Base-by-base conservation (phyloP, 2,329 filamentous ascomycete genomes). In the Hypoxylon rubiginosum region DNA sequence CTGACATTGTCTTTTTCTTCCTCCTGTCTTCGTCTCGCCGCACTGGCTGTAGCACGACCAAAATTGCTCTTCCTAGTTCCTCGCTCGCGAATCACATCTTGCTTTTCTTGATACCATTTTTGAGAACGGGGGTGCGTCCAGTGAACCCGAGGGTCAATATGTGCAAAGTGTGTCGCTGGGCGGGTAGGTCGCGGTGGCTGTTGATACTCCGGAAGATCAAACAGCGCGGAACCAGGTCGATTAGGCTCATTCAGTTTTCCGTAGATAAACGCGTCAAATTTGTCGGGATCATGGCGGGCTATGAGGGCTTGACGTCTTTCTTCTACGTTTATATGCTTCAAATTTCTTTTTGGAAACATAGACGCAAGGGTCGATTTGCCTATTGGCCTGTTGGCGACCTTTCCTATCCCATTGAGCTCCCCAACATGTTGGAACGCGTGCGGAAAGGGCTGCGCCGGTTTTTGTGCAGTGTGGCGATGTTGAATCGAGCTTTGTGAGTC, bases 141-240 rank as follows among this genome's bases (percentile, higher is more conserved):
- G 55, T 86, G 83, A 1, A 83, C 79, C 1, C 82, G 81, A 0
- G 86, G 87, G 72, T 90, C 84, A 2, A 87, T 78, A 51, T 81
- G 77, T 0, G 80, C 76, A 67, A 81, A 88, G 5, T 80, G 66
- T 24, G 78, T 79, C 28, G 77, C 74, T 28, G 65, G 65, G 1
- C 64, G 72, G n/a, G 62, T 68, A 10, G 68, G 69, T 28, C 71
- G 58, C 17, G 54, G 41, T 1, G 70, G 67, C 13, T 68, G 62
- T 4, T 28, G 26, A 45, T 70, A 62, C 15, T 66, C 54, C 7
- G 67, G 59, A 3, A 67, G 21, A 10, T 57, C 69, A 51, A 73
- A 76, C 24, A 69, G 61, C 1, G 56, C 24, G 11, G 74, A 70
- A 2, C 71, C 71, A 0, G 76, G 75, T n/a, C 72, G 70, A 49